phyloP scores from a whole-genome alignment of 306 rosid genomes.

The Trifolium pratense region DNA sequence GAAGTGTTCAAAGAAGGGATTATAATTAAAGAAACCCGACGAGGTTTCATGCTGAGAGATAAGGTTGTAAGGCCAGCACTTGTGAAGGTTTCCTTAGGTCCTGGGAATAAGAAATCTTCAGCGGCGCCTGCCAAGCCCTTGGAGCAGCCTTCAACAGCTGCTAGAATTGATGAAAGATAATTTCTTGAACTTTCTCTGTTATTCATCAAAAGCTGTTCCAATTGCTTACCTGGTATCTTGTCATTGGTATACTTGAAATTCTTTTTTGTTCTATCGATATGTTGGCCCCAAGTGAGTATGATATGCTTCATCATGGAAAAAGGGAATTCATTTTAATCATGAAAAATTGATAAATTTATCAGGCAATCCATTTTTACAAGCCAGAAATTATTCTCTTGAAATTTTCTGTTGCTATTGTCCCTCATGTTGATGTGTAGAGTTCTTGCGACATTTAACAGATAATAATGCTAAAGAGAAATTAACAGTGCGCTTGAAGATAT shows the following conservation, averaged over 20 bases:
- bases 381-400: slow-evolving; percentile 28
- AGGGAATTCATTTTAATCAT: slow-evolving; percentile 2
- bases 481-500: not conserved
- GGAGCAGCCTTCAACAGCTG: slow-evolving; percentile 64
- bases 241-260: slow-evolving; percentile 29
- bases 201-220: slow-evolving; percentile 28
- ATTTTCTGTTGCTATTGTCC: not conserved
- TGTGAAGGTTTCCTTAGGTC: slow-evolving; percentile 86
- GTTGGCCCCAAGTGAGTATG: slow-evolving; percentile 9
- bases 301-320: not conserved
- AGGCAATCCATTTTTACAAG: slow-evolving; percentile 24
- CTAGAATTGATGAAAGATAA: slow-evolving; percentile 64
- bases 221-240: slow-evolving; percentile 19
- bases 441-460: not conserved
- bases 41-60: slow-evolving; percentile 77
- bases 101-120: slow-evolving; percentile 56
- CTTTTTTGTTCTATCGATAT: slow-evolving; percentile 25
- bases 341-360: slow-evolving; percentile 13
- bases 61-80: slow-evolving; percentile 83
- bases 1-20: slow-evolving; percentile 76
- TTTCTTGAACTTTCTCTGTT: slow-evolving; percentile 28
- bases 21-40: slow-evolving; percentile 70
- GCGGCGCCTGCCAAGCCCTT: slow-evolving; percentile 45
- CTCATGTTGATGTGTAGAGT: not conserved
- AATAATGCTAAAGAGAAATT: not conserved